phyloP scores from a whole-genome alignment of 306 rosid species.

The Canavalia ensiformis region DNA sequence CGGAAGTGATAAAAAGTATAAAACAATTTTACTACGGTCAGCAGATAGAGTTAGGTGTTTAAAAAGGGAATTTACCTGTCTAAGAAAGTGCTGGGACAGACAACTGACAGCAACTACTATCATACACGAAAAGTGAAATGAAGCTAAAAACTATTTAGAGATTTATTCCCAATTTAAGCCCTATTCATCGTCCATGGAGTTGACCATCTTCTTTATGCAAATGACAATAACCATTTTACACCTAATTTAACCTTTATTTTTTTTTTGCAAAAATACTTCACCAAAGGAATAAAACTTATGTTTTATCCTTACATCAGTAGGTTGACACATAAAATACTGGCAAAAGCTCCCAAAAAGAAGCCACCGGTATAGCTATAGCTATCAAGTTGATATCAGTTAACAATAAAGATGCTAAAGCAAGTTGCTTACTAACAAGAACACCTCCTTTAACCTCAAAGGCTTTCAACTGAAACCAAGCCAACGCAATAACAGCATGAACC shows the following conservation, averaged over 20 bases:
- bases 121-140: not conserved
- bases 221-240: conserved; percentile 5
- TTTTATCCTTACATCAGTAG: not conserved
- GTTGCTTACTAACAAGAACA: not conserved
- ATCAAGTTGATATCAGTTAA: conserved; percentile 26
- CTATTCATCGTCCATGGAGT: conserved; percentile 16
- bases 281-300: not conserved
- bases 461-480: conserved; percentile 31
- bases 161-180: not conserved
- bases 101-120: conserved; percentile 8
- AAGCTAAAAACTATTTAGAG: not conserved
- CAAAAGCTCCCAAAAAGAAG: conserved; percentile 2
- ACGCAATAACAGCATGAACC: not conserved
- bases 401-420: conserved; percentile 5
- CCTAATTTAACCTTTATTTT: not conserved
- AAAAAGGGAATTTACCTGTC: not conserved
- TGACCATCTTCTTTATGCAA: not conserved
- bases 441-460: conserved; percentile 6
- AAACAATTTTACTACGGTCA: not conserved
- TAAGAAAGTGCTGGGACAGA: conserved; percentile 16
- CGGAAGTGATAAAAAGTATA: not conserved
- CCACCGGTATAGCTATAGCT: not conserved
- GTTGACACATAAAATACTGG: not conserved
- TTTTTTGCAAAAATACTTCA: conserved; percentile 5
- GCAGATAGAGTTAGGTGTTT: conserved; percentile 1